Evolutionary conservation across 108 stramenopile species (phyloP).

Genomic region (Nannochloropsis gaditana): DNA sequence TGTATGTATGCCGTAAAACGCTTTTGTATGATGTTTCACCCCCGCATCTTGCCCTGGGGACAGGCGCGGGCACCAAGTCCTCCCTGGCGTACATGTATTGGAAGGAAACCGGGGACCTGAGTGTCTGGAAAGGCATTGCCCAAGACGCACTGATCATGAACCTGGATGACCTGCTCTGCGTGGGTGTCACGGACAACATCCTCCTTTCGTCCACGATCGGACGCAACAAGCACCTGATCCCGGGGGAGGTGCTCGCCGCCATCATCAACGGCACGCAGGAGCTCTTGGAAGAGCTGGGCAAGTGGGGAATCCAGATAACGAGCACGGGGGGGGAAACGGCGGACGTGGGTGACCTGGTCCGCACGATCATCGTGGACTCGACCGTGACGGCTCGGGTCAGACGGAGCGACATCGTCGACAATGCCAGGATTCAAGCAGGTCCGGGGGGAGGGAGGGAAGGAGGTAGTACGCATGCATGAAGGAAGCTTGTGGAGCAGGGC

Average conservation of each 20-base stretch:
- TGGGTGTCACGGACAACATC: slow-evolving; percentile 30
- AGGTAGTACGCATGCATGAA: too few relatives aligned
- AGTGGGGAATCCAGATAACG: slow-evolving; percentile 26
- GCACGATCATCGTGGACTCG: slow-evolving; percentile 33
- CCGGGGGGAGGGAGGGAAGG: neutral
- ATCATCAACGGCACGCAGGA: slow-evolving; percentile 35
- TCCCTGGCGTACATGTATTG: slow-evolving; percentile 41
- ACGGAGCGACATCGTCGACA: slow-evolving; percentile 28
- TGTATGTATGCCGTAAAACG: too few relatives aligned
- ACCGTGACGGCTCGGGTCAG: slow-evolving; percentile 26
- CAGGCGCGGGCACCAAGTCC: slow-evolving; percentile 32
- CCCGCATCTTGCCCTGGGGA: neutral
- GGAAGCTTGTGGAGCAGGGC: neutral
- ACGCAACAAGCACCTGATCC: slow-evolving; percentile 36
- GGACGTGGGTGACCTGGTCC: slow-evolving; percentile 37
- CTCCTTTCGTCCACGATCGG: slow-evolving; percentile 32
- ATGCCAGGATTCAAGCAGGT: slow-evolving; percentile 26
- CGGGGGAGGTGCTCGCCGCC: slow-evolving; percentile 34
- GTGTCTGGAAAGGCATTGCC: slow-evolving; percentile 38
- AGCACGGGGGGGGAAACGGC: slow-evolving; percentile 36
- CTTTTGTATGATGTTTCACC: neutral
- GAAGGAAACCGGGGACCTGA: slow-evolving; percentile 33
- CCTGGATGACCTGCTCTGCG: slow-evolving; percentile 29
- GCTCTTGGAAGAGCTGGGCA: slow-evolving; percentile 22
- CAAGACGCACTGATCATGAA: slow-evolving; percentile 39